These are phyloP conservation scores for Onygenales sp. DNA, from an alignment of 2,329 filamentous ascomycete species.

Conservation along the genomic window DNA sequence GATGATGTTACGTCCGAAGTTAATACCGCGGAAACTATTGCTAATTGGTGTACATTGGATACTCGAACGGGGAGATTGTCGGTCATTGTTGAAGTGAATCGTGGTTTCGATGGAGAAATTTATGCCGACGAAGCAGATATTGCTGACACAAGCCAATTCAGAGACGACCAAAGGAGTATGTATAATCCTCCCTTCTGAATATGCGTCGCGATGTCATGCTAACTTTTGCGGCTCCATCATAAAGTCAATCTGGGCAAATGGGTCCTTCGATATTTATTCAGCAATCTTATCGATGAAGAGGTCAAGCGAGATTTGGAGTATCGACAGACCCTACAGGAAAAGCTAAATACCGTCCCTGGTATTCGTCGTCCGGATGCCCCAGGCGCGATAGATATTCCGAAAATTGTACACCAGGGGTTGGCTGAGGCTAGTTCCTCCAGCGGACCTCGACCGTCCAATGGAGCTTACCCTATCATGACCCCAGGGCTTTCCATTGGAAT, in stretches of 20 bases:
- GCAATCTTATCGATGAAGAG: slow-evolving; percentile 80
- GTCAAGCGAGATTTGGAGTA: slow-evolving; percentile 69
- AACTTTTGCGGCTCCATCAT: background rate
- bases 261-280: slow-evolving; percentile 87
- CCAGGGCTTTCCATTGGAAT: slow-evolving; percentile 70
- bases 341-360: slow-evolving; percentile 48
- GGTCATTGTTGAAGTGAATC: slow-evolving; percentile 84
- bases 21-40: slow-evolving; percentile 79
- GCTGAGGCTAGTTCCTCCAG: slow-evolving; percentile 2
- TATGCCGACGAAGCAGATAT: slow-evolving; percentile 83
- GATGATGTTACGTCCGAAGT: slow-evolving; percentile 83
- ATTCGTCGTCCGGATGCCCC: slow-evolving; percentile 51
- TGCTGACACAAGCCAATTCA: slow-evolving; percentile 66
- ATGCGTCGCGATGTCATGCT: background rate
- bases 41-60: slow-evolving; percentile 94
- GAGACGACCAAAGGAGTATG: slow-evolving; percentile 88
- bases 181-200: slow-evolving; percentile 7
- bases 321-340: slow-evolving; percentile 58
- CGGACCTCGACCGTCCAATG: slow-evolving; percentile 52
- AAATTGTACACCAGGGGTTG: slow-evolving; percentile 5
- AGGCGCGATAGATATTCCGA: slow-evolving; percentile 50
- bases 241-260: slow-evolving; percentile 92
- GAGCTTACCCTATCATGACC: slow-evolving; percentile 53
- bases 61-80: slow-evolving; percentile 86
- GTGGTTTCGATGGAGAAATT: slow-evolving; percentile 94